Evolutionary conservation across 805 yeast genomes (phyloP).

Genomic region (Candida berthetii): DNA sequence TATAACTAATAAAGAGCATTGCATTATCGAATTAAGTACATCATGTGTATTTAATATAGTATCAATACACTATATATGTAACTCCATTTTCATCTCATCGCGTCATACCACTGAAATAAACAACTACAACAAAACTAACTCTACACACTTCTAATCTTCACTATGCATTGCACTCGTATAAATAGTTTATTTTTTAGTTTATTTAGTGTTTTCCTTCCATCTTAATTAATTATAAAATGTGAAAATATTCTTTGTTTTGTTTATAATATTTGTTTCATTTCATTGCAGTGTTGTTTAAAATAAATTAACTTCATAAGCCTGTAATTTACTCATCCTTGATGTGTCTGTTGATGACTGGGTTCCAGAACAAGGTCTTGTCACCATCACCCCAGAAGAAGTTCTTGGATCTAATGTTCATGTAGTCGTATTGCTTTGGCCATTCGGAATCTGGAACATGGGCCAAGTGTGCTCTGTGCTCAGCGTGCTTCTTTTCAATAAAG

Average conservation of each 20-base stretch:
- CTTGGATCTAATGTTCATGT: conserved; percentile 82
- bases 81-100: too few relatives aligned
- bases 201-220: too few relatives aligned
- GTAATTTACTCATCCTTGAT: conserved; percentile 24
- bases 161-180: neutral
- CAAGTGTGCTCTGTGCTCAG: conserved; percentile 80
- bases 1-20: conserved; percentile 1
- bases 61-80: neutral
- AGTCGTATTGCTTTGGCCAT: conserved; percentile 88
- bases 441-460: conserved; percentile 72
- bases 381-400: conserved; percentile 99
- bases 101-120: too few relatives aligned
- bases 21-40: neutral
- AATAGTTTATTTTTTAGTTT: neutral
- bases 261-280: neutral
- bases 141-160: too few relatives aligned
- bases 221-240: too few relatives aligned
- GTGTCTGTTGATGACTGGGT: conserved; percentile 86
- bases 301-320: neutral
- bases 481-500: conserved; percentile 81
- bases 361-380: conserved; percentile 97
- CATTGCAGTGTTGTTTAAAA: neutral
- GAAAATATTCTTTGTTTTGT: neutral
- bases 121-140: too few relatives aligned
- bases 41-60: neutral